Conservation (phyloP, 768 basidiomycete species). For the Pleurotus tuoliensis region DNA sequence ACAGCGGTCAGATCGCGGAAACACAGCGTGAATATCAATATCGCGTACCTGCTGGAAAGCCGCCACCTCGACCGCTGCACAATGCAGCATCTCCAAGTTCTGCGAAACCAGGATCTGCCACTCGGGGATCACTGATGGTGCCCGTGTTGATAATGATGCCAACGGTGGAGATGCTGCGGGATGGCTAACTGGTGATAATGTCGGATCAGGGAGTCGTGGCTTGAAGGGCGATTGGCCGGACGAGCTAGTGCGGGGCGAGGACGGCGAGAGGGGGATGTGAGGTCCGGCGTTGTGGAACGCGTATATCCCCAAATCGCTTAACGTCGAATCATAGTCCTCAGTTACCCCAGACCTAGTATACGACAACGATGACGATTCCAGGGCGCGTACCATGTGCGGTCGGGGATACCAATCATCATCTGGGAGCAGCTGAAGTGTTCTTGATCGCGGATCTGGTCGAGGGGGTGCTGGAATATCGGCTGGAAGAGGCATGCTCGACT, state of each 20-base stretch:
- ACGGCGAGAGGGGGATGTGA: not conserved
- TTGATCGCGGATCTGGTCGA: not conserved
- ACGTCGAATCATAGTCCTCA: not conserved
- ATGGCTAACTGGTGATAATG: not conserved
- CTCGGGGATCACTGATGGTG: not conserved
- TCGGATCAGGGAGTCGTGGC: not conserved
- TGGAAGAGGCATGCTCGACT: not conserved
- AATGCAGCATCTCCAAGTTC: conserved; percentile 1
- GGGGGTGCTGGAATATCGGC: conserved; percentile 1
- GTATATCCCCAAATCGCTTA: not conserved
- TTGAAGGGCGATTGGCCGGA: not conserved
- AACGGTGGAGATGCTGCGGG: not conserved
- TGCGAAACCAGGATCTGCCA: not conserved
- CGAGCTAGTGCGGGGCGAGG: not conserved
- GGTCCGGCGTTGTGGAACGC: too few species aligned
- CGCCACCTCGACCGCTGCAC: not conserved
- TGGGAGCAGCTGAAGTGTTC: not conserved
- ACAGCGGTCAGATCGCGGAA: not conserved
- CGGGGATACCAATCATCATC: not conserved
- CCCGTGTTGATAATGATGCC: not conserved
- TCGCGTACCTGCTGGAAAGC: not conserved
- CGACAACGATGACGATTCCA: not conserved
- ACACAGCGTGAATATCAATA: not conserved
- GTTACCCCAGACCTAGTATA: not conserved
- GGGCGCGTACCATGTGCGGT: not conserved